phyloP scores from a whole-genome alignment of 164 flowering plant genomes.

The Paratinospora sagittata region DNA sequence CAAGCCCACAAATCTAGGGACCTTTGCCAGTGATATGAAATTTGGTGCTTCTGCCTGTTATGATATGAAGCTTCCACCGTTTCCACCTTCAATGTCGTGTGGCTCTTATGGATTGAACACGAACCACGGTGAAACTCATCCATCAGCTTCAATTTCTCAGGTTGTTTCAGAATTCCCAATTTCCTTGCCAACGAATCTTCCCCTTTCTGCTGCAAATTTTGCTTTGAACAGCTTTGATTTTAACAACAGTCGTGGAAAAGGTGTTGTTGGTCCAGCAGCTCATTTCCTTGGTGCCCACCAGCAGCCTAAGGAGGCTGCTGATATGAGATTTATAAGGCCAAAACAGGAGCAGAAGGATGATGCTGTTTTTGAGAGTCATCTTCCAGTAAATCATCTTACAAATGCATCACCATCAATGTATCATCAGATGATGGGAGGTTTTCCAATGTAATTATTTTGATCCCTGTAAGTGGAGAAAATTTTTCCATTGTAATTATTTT shows the following conservation, averaged over 20 bases:
- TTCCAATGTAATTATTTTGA: constrained; percentile 19
- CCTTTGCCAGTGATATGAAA: constrained; percentile 34
- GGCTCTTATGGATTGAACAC: constrained; percentile 32
- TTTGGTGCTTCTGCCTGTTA: constrained; percentile 40
- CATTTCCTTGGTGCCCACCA: constrained; percentile 38
- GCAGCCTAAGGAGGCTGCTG: constrained; percentile 32
- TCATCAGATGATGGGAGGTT: constrained; percentile 33
- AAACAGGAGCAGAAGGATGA: constrained; percentile 63
- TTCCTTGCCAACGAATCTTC: constrained; percentile 33
- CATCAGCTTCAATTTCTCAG: constrained; percentile 20
- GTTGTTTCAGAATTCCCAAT: constrained; percentile 34
- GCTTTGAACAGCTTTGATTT: constrained; percentile 26
- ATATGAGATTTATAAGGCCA: constrained; percentile 38
- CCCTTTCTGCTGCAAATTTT: constrained; percentile 27
- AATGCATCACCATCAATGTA: constrained; percentile 33
- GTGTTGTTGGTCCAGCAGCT: constrained; percentile 15
- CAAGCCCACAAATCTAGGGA: constrained; percentile 33
- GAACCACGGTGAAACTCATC: constrained; percentile 22
- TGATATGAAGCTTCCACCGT: constrained; percentile 48
- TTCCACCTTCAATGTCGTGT: constrained; percentile 33
- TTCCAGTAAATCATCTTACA: constrained; percentile 28
- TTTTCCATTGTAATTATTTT: not conserved
- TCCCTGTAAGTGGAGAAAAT: not conserved
- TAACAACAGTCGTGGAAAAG: constrained; percentile 22
- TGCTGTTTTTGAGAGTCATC: constrained; percentile 27